These are phyloP conservation scores for Diaporthe destruens DNA, from an alignment of 2,329 filamentous ascomycete species.

Conservation along the genomic window DNA sequence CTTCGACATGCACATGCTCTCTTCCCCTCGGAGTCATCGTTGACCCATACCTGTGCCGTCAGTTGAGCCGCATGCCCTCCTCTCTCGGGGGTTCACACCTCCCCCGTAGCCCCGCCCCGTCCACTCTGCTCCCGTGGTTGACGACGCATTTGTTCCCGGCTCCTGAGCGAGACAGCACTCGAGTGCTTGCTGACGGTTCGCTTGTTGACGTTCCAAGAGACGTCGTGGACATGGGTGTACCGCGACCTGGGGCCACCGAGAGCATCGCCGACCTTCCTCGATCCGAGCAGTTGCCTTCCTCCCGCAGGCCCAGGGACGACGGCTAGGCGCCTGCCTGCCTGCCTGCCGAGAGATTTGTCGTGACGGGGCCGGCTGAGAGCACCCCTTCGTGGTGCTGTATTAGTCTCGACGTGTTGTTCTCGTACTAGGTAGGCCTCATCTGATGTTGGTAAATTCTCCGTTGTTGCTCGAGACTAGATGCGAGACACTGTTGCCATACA, in stretches of 20 bases:
- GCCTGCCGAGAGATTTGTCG: background rate
- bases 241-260: background rate
- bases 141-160: background rate
- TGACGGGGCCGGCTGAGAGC: too few relatives aligned
- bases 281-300: too few relatives aligned
- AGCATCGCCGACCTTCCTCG: background rate
- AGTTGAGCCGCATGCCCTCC: conserved; percentile 23
- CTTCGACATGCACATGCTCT: background rate
- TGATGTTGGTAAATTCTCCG: background rate
- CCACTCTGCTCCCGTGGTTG: background rate
- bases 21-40: conserved; percentile 20
- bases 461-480: background rate
- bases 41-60: background rate
- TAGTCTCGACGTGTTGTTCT: background rate
- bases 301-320: background rate
- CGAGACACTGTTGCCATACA: background rate
- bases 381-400: background rate
- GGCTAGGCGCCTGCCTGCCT: too few relatives aligned
- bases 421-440: conserved; percentile 5
- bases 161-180: background rate
- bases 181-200: background rate
- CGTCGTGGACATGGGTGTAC: background rate
- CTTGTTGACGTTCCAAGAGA: background rate
- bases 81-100: background rate
- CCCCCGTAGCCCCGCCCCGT: background rate